Evolutionary conservation across 2,329 filamentous ascomycete species (phyloP).

Genomic region (Sclerotinia sclerotiorum): DNA sequence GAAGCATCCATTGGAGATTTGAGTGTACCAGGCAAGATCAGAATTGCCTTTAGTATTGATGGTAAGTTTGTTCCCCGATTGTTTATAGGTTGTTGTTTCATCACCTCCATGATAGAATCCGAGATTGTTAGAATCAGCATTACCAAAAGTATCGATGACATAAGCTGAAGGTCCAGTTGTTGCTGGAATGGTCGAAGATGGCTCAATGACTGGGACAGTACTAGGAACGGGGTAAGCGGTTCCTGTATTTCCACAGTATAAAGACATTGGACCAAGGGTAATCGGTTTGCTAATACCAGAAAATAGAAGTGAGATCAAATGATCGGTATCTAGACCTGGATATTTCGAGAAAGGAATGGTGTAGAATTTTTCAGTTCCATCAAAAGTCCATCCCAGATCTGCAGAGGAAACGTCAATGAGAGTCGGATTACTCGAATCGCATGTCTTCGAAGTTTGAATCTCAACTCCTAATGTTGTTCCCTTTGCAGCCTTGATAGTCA

Average conservation of each 20-base stretch:
- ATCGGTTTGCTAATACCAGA: constrained; percentile 48
- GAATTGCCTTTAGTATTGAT: constrained; percentile 57
- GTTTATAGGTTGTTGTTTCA: constrained; percentile 55
- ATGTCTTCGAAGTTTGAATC: constrained; percentile 48
- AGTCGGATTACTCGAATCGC: constrained; percentile 41
- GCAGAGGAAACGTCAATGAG: constrained; percentile 40
- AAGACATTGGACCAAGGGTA: constrained; percentile 55
- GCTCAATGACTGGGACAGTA: constrained; percentile 44
- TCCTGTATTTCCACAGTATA: constrained; percentile 56
- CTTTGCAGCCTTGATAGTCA: constrained; percentile 54
- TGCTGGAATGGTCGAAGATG: constrained; percentile 51
- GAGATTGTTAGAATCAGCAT: constrained; percentile 55
- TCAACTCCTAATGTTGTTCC: constrained; percentile 54
- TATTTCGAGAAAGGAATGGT: constrained; percentile 56
- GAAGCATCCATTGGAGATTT: constrained; percentile 55
- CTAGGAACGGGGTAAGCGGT: constrained; percentile 51
- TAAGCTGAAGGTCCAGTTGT: constrained; percentile 50
- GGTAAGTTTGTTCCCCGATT: constrained; percentile 52
- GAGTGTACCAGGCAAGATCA: constrained; percentile 61
- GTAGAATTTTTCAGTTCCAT: constrained; percentile 60
- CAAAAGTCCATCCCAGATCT: constrained; percentile 59
- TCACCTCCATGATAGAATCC: constrained; percentile 67
- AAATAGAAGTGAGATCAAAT: constrained; percentile 54
- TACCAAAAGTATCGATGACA: constrained; percentile 62
- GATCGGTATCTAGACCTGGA: constrained; percentile 50